Percentiles rank a stretch among this genome's conserved stretches.
Evolutionary conservation across 768 basidiomycete genomes (phyloP).

Genomic region (Trametes cinnabarina): DNA sequence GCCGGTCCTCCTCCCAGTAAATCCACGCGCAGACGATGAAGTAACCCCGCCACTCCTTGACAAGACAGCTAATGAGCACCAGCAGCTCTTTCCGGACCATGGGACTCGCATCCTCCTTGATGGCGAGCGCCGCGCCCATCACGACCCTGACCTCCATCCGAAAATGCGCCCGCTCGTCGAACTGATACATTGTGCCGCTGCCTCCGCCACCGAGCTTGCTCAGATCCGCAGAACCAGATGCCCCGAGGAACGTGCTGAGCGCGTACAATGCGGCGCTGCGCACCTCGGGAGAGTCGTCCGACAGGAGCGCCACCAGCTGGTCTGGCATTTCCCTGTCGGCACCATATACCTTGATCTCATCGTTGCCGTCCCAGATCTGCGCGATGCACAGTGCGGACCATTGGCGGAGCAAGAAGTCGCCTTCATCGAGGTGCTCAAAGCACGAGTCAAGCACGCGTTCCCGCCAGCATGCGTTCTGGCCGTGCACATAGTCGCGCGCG

Average conservation of each 20-base stretch:
- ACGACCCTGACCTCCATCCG: constrained; percentile 90
- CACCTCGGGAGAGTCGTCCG: constrained; percentile 91
- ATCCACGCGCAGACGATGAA: constrained; percentile 96
- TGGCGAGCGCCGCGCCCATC: constrained; percentile 82
- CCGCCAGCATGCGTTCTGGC: constrained; percentile 81
- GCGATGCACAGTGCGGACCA: constrained; percentile 94
- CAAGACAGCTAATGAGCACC: constrained; percentile 86
- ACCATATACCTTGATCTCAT: constrained; percentile 84
- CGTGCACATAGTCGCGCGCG: constrained; percentile 83
- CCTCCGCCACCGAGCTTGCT: constrained; percentile 78
- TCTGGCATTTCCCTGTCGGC: constrained; percentile 80
- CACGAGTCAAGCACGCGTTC: constrained; percentile 86
- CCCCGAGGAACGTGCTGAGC: constrained; percentile 90
- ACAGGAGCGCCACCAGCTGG: constrained; percentile 71
- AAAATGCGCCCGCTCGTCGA: constrained; percentile 78
- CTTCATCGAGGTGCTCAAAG: constrained; percentile 78
- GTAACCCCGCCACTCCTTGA: constrained; percentile 95
- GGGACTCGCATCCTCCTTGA: constrained; percentile 92
- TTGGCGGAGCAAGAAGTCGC: constrained; percentile 89
- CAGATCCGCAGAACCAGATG: constrained; percentile 71
- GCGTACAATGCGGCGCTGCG: constrained; percentile 89
- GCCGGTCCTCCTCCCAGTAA: constrained; percentile 89
- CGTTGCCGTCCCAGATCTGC: constrained; percentile 91
- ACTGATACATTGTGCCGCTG: constrained; percentile 72
- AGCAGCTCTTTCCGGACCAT: constrained; percentile 95